A percentile compares a stretch with the other conserved stretches of the same genome.
These are phyloP conservation scores for Paragyromitra xinjiangensis DNA, from an alignment of 495 filamentous ascomycete genomes.

Conservation along the genomic window DNA sequence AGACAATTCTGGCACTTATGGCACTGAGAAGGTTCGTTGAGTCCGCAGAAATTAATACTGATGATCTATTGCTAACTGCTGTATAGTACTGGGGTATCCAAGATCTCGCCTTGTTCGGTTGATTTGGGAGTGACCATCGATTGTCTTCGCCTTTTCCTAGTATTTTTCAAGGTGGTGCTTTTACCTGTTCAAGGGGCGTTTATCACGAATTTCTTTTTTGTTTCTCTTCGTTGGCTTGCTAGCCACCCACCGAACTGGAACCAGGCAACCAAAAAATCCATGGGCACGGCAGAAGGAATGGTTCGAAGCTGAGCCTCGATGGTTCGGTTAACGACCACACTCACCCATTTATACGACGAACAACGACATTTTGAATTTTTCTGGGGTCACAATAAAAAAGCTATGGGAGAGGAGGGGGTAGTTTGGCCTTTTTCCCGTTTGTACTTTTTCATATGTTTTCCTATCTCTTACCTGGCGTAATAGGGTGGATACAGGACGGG, in stretches of 20 bases:
- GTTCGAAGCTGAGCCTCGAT: conserved; percentile 15
- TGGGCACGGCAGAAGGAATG: conserved; percentile 14
- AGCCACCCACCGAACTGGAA: conserved; percentile 25
- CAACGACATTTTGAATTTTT: conserved; percentile 21
- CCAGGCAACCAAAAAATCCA: conserved; percentile 12
- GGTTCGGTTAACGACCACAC: conserved; percentile 2
- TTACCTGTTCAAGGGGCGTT: conserved; percentile 20
- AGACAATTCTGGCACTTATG: conserved; percentile 70
- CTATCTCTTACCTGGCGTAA: conserved; percentile 19
- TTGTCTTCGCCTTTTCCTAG: background rate
- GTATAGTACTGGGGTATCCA: conserved; percentile 47
- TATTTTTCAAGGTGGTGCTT: conserved; percentile 24
- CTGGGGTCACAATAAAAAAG: conserved; percentile 9
- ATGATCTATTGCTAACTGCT: conserved; percentile 22
- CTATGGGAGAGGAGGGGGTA: conserved; percentile 9
- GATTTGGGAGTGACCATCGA: background rate
- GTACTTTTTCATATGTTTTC: conserved; percentile 25
- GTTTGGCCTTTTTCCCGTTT: conserved; percentile 17
- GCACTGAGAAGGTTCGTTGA: conserved; percentile 67
- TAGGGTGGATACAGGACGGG: conserved; percentile 18
- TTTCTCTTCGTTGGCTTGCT: conserved; percentile 34
- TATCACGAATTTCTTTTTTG: conserved; percentile 31
- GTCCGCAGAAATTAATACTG: background rate
- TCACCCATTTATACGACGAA: conserved; percentile 34
- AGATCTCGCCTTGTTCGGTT: background rate